Evolutionary conservation across 495 filamentous ascomycete species (phyloP).

Genomic region (Geoglossum glabrum): DNA sequence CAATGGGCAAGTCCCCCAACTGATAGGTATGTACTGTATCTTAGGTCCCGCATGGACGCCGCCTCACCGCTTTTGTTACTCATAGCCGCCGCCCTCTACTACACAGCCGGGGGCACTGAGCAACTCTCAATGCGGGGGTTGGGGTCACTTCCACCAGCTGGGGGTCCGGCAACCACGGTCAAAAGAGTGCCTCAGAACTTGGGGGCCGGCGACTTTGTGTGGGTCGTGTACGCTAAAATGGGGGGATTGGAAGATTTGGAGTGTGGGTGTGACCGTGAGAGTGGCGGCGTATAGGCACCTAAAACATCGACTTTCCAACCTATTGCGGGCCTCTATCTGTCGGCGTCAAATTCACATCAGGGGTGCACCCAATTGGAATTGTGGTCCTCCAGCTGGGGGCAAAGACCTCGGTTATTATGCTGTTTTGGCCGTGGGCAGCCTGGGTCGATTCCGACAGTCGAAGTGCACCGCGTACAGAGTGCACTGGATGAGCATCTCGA

Average conservation of each 20-base stretch:
- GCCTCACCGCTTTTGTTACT: background rate
- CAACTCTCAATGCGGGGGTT: background rate
- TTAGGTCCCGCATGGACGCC: background rate
- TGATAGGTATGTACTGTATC: no score
- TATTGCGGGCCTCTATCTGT: background rate
- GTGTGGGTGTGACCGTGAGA: background rate
- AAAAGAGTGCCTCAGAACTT: background rate
- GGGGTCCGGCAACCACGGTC: background rate
- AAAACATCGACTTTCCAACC: background rate
- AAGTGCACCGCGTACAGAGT: background rate
- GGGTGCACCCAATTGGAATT: background rate
- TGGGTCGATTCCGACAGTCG: background rate
- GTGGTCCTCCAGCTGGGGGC: background rate
- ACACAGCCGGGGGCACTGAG: background rate
- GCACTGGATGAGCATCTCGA: background rate
- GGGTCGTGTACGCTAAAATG: background rate
- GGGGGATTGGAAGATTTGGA: background rate
- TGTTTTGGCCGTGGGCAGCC: background rate
- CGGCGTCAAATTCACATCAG: background rate
- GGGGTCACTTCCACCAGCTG: background rate
- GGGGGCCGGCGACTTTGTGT: background rate
- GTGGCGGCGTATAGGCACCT: background rate
- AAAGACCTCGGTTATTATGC: background rate
- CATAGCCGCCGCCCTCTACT: background rate
- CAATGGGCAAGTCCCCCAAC: no score